Evolutionary conservation across 352 stramenopile species (phyloP).

Genomic region (Phytophthora citrophthora): DNA sequence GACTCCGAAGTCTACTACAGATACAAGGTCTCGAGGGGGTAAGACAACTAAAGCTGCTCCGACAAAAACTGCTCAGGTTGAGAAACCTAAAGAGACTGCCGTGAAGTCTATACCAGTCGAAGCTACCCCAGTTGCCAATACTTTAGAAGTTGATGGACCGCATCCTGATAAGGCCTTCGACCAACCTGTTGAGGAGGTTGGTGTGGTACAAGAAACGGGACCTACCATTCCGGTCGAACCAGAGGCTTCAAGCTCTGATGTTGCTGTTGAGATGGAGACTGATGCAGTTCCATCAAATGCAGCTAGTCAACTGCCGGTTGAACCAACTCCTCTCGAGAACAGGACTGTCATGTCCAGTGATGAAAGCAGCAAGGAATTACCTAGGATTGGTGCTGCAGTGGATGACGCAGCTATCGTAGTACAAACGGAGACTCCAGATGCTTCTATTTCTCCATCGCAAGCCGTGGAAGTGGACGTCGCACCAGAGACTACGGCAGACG

Average conservation of each 20-base stretch:
- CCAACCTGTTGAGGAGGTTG: background rate
- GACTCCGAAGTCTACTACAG: slow-evolving; percentile 7
- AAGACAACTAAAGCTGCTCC: slow-evolving; percentile 18
- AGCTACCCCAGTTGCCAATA: background rate
- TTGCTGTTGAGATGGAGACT: background rate
- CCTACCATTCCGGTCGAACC: slow-evolving; percentile 3
- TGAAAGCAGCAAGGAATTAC: background rate
- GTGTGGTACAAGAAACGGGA: background rate
- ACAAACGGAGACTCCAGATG: background rate
- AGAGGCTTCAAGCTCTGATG: background rate
- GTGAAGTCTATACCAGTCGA: background rate
- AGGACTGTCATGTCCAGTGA: background rate
- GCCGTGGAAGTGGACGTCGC: background rate
- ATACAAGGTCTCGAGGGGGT: slow-evolving; percentile 12
- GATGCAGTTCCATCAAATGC: background rate
- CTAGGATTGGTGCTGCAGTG: background rate
- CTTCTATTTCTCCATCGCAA: background rate
- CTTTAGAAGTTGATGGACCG: background rate
- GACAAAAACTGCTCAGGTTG: background rate
- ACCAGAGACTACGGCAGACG: background rate
- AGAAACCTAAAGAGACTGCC: background rate
- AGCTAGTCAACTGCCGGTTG: background rate
- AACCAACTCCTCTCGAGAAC: background rate
- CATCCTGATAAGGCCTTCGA: background rate
- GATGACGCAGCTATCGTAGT: background rate